Conservation (phyloP, 1,284 basidiomycete genomes). For the Vanrija sp. region DNA sequence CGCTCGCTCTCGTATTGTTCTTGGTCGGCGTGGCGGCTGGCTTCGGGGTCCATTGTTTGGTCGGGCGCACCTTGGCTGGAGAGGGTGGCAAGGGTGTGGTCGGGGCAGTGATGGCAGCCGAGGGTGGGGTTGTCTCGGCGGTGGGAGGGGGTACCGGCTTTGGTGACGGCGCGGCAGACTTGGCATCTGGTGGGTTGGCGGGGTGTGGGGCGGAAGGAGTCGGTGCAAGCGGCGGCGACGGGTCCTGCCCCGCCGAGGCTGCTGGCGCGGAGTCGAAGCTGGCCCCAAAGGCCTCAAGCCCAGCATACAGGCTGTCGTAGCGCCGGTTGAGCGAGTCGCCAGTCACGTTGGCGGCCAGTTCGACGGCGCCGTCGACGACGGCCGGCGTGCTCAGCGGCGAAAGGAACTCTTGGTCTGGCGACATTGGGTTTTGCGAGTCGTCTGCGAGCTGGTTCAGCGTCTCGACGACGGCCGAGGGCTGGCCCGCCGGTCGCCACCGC, state of each 20-base stretch:
- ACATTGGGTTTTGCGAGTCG: neutral
- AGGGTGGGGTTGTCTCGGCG: neutral
- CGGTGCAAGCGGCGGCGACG: neutral
- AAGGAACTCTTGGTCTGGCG: no score
- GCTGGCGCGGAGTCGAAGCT: neutral
- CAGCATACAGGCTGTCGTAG: no score
- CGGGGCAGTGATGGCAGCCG: neutral
- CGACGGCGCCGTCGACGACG: no score
- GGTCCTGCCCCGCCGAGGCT: neutral
- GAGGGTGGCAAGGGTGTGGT: conserved; percentile 7
- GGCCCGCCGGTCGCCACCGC: conserved; percentile 28
- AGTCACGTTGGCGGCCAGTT: no score
- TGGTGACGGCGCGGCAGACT: no score
- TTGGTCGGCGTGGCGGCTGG: conserved; percentile 3
- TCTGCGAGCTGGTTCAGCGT: conserved; percentile 11
- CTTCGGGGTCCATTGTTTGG: no score
- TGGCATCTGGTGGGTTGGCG: no score
- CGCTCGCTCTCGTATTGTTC: conserved; percentile 26
- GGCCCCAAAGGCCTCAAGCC: no score
- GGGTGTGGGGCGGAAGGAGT: no score
- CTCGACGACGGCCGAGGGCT: conserved; percentile 30
- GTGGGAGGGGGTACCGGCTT: no score
- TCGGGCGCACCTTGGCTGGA: neutral
- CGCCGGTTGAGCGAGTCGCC: no score
- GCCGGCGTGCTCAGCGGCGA: no score